Percentiles rank a stretch among this genome's conserved stretches.
Conservation (phyloP, 1,139 yeast species). For the Blastobotrys niveus region DNA sequence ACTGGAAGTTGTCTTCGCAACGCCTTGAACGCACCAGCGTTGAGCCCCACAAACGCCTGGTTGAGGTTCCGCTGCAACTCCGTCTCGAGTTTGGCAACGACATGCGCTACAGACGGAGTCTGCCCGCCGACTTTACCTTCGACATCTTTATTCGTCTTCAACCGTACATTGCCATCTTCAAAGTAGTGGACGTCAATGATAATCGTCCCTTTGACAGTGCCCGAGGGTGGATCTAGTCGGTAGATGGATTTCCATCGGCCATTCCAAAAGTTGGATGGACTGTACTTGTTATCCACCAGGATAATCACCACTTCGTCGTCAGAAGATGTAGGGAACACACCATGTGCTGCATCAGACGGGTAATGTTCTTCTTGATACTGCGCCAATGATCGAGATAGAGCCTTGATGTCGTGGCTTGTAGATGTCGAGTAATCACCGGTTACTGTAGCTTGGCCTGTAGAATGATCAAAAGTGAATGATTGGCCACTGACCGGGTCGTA, state of each 20-base stretch:
- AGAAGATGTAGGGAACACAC: constrained; percentile 49
- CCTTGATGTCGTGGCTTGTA: constrained; percentile 21
- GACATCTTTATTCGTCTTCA: constrained; percentile 48
- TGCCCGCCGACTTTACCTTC: background rate
- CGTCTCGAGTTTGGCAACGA: constrained; percentile 57
- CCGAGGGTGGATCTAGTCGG: constrained; percentile 34
- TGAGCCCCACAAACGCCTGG: constrained; percentile 61
- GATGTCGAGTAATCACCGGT: constrained; percentile 37
- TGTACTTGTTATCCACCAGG: constrained; percentile 67
- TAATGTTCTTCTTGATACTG: constrained; percentile 42
- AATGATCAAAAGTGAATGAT: constrained; percentile 59
- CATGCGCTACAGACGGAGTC: constrained; percentile 34
- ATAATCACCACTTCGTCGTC: constrained; percentile 43
- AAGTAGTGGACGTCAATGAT: constrained; percentile 79
- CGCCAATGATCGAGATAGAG: constrained; percentile 30
- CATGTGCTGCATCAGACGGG: constrained; percentile 42
- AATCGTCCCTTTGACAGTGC: constrained; percentile 48
- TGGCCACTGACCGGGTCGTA: constrained; percentile 45
- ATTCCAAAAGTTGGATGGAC: constrained; percentile 76
- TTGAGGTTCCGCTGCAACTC: constrained; percentile 55
- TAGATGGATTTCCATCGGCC: constrained; percentile 84
- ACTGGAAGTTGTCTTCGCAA: constrained; percentile 89
- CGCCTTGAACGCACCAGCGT: constrained; percentile 74
- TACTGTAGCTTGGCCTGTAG: constrained; percentile 44
- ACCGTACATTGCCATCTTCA: constrained; percentile 92